phyloP scores from a whole-genome alignment of 1,284 basidiomycete genomes.

The Lignosus rhinocerotis region DNA sequence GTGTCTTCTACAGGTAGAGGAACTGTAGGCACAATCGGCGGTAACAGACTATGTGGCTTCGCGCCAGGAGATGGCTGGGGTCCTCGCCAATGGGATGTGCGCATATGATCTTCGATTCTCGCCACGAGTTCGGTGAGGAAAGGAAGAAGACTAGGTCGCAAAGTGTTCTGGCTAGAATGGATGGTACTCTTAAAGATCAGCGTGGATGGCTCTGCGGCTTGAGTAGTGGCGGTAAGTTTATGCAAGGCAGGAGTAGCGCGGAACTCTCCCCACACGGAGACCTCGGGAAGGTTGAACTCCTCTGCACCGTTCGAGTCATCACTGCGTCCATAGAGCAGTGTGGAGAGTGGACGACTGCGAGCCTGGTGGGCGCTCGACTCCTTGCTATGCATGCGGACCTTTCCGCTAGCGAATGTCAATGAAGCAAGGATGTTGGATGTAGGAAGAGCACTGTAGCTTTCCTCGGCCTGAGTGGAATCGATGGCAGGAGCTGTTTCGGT shows the following conservation, averaged over 20 bases:
- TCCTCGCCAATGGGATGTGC: slow-evolving; percentile 33
- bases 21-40: slow-evolving; percentile 10
- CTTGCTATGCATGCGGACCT: slow-evolving; percentile 63
- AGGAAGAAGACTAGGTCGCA: slow-evolving; percentile 79
- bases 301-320: slow-evolving; percentile 60
- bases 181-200: slow-evolving; percentile 79
- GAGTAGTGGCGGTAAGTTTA: slow-evolving; percentile 31
- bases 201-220: slow-evolving; percentile 49
- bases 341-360: slow-evolving; percentile 38
- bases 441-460: slow-evolving; percentile 39
- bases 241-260: slow-evolving; percentile 51
- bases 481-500: slow-evolving; percentile 27
- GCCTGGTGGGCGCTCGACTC: slow-evolving; percentile 36
- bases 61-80: slow-evolving; percentile 27
- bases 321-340: slow-evolving; percentile 41
- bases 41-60: slow-evolving; percentile 20
- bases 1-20: slow-evolving; percentile 7
- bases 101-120: slow-evolving; percentile 66
- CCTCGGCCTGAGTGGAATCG: slow-evolving; percentile 24
- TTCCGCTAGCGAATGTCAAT: slow-evolving; percentile 80
- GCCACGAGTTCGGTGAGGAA: slow-evolving; percentile 77
- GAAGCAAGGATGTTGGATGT: slow-evolving; percentile 72
- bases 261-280: slow-evolving; percentile 86
- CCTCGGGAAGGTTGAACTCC: slow-evolving; percentile 72
- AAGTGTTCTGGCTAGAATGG: slow-evolving; percentile 82